Evolutionary conservation across 805 yeast species (phyloP).

Genomic region (Lachancea mirantina): DNA sequence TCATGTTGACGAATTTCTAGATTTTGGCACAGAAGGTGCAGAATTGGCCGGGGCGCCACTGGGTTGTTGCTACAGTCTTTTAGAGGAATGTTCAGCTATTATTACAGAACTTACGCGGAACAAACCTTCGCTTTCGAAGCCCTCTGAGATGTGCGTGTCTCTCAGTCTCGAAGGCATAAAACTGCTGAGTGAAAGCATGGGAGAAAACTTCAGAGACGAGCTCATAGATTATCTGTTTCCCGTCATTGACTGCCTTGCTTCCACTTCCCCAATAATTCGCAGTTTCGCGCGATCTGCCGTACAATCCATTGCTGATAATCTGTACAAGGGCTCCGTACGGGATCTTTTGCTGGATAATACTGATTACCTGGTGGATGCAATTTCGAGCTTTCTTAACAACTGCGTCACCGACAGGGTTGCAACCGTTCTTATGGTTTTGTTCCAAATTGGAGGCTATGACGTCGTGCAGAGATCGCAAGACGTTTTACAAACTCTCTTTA

Average conservation of each 20-base stretch:
- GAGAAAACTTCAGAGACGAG: slow-evolving; percentile 42
- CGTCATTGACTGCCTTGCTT: slow-evolving; percentile 64
- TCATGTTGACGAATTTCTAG: slow-evolving; percentile 13
- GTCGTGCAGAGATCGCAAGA: slow-evolving; percentile 64
- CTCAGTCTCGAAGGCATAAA: slow-evolving; percentile 17
- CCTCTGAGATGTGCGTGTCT: slow-evolving; percentile 21
- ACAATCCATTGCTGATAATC: slow-evolving; percentile 40
- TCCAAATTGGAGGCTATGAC: slow-evolving; percentile 62
- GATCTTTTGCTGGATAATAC: slow-evolving; percentile 55
- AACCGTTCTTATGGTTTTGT: slow-evolving; percentile 59
- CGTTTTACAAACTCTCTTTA: slow-evolving; percentile 65
- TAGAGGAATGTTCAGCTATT: slow-evolving; percentile 39
- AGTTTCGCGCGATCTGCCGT: slow-evolving; percentile 49
- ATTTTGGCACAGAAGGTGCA: slow-evolving; percentile 8
- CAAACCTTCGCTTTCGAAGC: slow-evolving; percentile 12
- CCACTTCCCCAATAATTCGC: slow-evolving; percentile 39
- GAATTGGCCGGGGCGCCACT: slow-evolving; percentile 14
- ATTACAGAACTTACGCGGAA: slow-evolving; percentile 32
- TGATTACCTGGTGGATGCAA: slow-evolving; percentile 74
- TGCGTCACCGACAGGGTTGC: slow-evolving; percentile 70
- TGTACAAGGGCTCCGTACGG: slow-evolving; percentile 52
- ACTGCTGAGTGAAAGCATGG: slow-evolving; percentile 14
- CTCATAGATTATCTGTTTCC: slow-evolving; percentile 68
- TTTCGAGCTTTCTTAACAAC: slow-evolving; percentile 63
- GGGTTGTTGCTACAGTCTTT: slow-evolving; percentile 26